Base-by-base conservation (phyloP, 306 rosid species). In the Prunus mongolica region DNA sequence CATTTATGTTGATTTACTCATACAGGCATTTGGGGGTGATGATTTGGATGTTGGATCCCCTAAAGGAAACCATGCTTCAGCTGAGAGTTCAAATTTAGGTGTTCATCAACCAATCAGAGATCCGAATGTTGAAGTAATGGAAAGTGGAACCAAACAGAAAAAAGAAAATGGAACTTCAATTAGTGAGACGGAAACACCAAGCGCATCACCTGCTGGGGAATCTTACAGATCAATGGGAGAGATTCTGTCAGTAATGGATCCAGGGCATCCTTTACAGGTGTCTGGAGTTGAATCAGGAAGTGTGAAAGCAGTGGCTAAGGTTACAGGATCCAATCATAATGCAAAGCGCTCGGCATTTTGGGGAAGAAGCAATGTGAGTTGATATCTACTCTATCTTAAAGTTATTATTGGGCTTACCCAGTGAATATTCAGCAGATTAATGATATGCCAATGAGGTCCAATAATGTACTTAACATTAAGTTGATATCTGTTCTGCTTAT, bases 361-460 rank as follows among this genome's bases (percentile, higher is more conserved):
- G 99, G 99, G 99, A 89, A 91, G 98, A 84, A 88, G 82, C 91
- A 92, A 86, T 75, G 99, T 96, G 76, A 92, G 99, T 89, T 65
- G 10, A 22, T 71, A 50, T 74, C 22, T 34, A 56, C 19, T 72
- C 5, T 34, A 16, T 51, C 19, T 60, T 3, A 45, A 72, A 55
- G 57, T 25, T 7, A 61, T 62, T 76, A 3, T 67, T 3, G 44
- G 72, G 52, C 20, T 55, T n/a, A 27, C 9, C 28, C 41, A 28
- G 12, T 19, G 34, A 30, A 12, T 49, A 34, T 52, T 44, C 18
- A 38, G 66, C 41, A 68, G 8, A 14, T 47, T 12, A 47, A 68
- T 27, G 15, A 67, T 45, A 67, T 34, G 56, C 22, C 20, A 24
- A 11, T 45, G 32, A 67, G 72, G 5, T 18, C 47, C 24, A 62